A percentile compares a stretch with the other conserved stretches of the same genome.
Conservation (phyloP, 345 rosid species). For the Mallotus nudiflorus region DNA sequence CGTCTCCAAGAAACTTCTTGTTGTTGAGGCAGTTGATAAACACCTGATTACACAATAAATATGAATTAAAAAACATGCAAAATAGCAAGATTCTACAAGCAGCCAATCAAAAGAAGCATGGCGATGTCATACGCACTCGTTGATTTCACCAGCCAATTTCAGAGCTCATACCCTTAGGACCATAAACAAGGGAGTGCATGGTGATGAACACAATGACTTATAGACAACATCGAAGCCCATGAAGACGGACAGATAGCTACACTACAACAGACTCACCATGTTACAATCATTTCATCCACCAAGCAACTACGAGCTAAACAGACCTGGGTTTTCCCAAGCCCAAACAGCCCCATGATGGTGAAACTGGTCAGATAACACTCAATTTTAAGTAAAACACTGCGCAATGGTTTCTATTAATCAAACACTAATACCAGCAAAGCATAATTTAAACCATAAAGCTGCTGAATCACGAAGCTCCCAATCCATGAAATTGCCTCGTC, state of each 20-base stretch:
- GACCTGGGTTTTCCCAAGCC: constrained; percentile 8
- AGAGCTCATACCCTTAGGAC: constrained; percentile 10
- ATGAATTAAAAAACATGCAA: not conserved
- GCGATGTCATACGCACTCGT: not conserved
- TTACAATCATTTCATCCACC: not conserved
- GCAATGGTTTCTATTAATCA: too few relatives aligned
- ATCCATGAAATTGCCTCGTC: too few relatives aligned
- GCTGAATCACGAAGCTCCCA: too few relatives aligned
- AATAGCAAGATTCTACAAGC: not conserved
- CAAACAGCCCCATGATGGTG: constrained; percentile 1
- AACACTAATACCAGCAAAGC: too few relatives aligned
- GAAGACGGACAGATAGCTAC: constrained; percentile 15
- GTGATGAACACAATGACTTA: constrained; percentile 5
- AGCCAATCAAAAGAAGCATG: not conserved
- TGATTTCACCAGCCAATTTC: constrained; percentile 21
- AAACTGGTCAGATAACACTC: not conserved
- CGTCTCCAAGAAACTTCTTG: constrained; percentile 87
- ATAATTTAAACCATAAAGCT: too few relatives aligned
- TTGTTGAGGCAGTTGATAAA: constrained; percentile 88
- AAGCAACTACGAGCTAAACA: constrained; percentile 7
- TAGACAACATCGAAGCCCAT: not conserved
- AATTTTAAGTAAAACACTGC: constrained; percentile 2
- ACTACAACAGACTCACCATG: constrained; percentile 2
- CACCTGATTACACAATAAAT: constrained; percentile 40
- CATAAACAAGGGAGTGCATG: constrained; percentile 5